Conservation (phyloP, 768 basidiomycete genomes). For the Macrocybe gigantea region DNA sequence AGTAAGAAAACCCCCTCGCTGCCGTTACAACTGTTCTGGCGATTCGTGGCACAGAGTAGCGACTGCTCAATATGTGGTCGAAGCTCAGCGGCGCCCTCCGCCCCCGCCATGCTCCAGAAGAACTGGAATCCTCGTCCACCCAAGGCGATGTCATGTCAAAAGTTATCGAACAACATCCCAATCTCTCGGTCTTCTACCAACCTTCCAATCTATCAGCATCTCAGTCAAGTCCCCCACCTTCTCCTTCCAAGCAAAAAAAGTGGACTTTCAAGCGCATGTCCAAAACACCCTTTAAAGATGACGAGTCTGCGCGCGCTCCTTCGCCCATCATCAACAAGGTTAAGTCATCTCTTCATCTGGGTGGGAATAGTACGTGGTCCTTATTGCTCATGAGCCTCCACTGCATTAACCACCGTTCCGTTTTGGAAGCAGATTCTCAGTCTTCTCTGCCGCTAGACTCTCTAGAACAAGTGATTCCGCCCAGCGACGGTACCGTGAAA, state of each 20-base stretch:
- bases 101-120: too few relatives aligned
- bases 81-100: too few relatives aligned
- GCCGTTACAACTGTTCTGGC: too few relatives aligned
- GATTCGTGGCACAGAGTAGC: too few relatives aligned
- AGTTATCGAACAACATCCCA: too few relatives aligned
- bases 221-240: too few relatives aligned
- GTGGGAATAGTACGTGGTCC: slow-evolving; percentile 28
- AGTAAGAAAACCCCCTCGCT: too few relatives aligned
- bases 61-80: too few relatives aligned
- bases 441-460: slow-evolving; percentile 19
- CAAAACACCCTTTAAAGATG: slow-evolving; percentile 33
- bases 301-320: slow-evolving; percentile 29
- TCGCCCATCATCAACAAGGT: slow-evolving; percentile 42
- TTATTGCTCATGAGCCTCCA: neutral
- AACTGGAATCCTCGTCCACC: too few relatives aligned
- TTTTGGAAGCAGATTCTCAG: slow-evolving; percentile 21
- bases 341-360: slow-evolving; percentile 32
- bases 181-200: slow-evolving; percentile 39
- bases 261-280: slow-evolving; percentile 53
- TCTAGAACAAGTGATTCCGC: slow-evolving; percentile 9
- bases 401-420: neutral
- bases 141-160: too few relatives aligned
- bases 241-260: slow-evolving; percentile 42
- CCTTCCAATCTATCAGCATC: slow-evolving; percentile 30
- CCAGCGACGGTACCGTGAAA: slow-evolving; percentile 10